Evolutionary conservation across 768 basidiomycete species (phyloP), one percentile per base, ranked within the genome.

Genomic region (Leccinum sublutescens): DNA sequence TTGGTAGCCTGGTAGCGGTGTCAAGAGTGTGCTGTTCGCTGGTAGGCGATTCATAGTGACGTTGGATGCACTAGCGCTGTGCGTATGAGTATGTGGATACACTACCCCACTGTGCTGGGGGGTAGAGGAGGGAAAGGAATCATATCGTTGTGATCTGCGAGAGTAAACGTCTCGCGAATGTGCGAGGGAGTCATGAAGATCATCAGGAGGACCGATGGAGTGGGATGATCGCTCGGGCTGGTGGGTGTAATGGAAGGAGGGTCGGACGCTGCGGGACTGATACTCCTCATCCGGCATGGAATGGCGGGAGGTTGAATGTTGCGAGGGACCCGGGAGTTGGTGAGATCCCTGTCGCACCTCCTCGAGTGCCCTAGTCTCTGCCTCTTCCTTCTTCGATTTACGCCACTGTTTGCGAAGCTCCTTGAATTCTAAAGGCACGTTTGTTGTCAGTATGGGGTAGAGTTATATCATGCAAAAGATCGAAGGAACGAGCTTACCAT

Each of bases 351-450:
- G 62, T 38, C 50, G 71, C 34, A 48, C 58, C 10, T n/a, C 49
- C 27, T 64, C 62, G 21, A 68, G 56, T 48, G 61, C 58, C 25
- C 60, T 66, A 14, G 66, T 53, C 52, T 76, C 76, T n/a, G 69
- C 66, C 52, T 75, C 74, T 68, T 93, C 92, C 74, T 95, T 94
- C 79, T 95, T 97, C 64, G 86, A 83, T 78, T 93, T 93, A 45
- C 95, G 87, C 95, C 96, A 97, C 66, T 90, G 89, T 74, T 95
- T 98, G 57, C 96, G 87, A 67, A 98, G 85, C 70, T 98, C 96
- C 70, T 96, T 98, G 82, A 98, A 99, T 79, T 98, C 96, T 98
- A 62, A 7, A 58, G 40, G 25, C 1, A 49, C 12, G 17, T 2
- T 47, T 53, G 50, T 27, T 12, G 52, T 73, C 33, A 72, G 57